Base-by-base conservation (phyloP, 495 filamentous ascomycete genomes). In the Pyronema domesticum region DNA sequence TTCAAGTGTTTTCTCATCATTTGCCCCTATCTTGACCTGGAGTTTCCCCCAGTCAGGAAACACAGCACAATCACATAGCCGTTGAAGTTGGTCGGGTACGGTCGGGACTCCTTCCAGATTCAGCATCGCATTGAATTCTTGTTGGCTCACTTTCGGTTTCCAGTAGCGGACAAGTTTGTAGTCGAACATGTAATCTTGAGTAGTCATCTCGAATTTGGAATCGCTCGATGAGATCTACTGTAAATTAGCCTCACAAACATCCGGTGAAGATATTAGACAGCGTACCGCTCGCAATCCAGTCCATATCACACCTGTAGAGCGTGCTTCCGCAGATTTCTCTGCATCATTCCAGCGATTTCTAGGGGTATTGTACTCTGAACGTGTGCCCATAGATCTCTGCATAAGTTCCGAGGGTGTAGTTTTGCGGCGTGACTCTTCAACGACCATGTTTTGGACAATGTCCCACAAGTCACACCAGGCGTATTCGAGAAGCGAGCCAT, bases 381-480 rank as follows among this genome's bases (percentile, higher is more conserved):
- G 7, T 11, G 47, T 11, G 8, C 23, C 18, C 47, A 9, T 34
- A n/a, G 47, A 35, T 19, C 47, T 50, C 18, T 15, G 8, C 23
- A 50, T 50, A 23, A 35, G 30, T 34, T 50, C 47, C 23, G 18
- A 34, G 7, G 34, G 11, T 8, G 18, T 23, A 11, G 34, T 50
- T 11, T 11, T 50, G 2, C 23, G 23, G 5, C 23, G 23, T 1
- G 36, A 7, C 23, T 53, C 50, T 17, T 43, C 36, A 14, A 43
- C 35, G 7, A 37, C 30, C 50, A 53, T 40, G 11, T 42, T 40
- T 7, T 43, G 50, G 6, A 40, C 10, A 5, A 19, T 13, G 1
- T 53, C 50, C 50, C 39, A 40, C 35, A 53, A 53, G 5, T 53
- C 50, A n/a, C 11, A 9, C 10, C 39, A 9, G 19, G 50, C 50